Percentiles rank a stretch among this genome's conserved stretches.
phyloP scores from a whole-genome alignment of 2,329 filamentous ascomycete genomes.

The Ophiostoma populinum region DNA sequence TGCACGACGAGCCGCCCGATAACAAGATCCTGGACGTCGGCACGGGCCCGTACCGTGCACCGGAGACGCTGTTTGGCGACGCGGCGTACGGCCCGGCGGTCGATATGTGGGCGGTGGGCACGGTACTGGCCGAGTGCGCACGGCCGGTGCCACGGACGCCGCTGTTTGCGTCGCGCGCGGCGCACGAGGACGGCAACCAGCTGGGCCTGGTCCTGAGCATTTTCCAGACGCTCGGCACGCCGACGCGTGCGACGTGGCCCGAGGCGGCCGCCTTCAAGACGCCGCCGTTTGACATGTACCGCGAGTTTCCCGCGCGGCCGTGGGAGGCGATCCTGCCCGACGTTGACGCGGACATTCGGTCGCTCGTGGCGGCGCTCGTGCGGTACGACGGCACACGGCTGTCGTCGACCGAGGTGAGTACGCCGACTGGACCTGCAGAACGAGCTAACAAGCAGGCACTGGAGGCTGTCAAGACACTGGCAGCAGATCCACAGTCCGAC shows the following conservation, averaged over 20 bases:
- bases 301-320: conserved; percentile 44
- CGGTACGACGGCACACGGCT: conserved; percentile 42
- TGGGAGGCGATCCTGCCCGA: conserved; percentile 57
- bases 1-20: conserved; percentile 42
- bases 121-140: conserved; percentile 63
- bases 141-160: conserved; percentile 31
- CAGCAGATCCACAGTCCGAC: too few species aligned
- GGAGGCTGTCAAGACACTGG: too few species aligned
- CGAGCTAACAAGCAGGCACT: too few species aligned
- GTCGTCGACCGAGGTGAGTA: too few species aligned
- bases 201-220: conserved; percentile 81
- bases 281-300: conserved; percentile 84
- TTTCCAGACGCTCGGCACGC: conserved; percentile 81
- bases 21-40: conserved; percentile 83
- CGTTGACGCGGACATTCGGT: conserved; percentile 37
- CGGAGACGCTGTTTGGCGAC: conserved; percentile 79
- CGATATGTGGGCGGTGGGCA: conserved; percentile 82
- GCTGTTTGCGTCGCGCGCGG: conserved; percentile 63
- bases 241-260: conserved; percentile 66
- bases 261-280: conserved; percentile 49
- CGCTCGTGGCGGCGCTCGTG: conserved; percentile 52
- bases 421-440: too few species aligned
- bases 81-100: conserved; percentile 52
- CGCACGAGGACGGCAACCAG: conserved; percentile 71
- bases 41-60: conserved; percentile 75